Base-by-base conservation (phyloP, 2,329 filamentous ascomycete species). In the Colletotrichum acutatum region DNA sequence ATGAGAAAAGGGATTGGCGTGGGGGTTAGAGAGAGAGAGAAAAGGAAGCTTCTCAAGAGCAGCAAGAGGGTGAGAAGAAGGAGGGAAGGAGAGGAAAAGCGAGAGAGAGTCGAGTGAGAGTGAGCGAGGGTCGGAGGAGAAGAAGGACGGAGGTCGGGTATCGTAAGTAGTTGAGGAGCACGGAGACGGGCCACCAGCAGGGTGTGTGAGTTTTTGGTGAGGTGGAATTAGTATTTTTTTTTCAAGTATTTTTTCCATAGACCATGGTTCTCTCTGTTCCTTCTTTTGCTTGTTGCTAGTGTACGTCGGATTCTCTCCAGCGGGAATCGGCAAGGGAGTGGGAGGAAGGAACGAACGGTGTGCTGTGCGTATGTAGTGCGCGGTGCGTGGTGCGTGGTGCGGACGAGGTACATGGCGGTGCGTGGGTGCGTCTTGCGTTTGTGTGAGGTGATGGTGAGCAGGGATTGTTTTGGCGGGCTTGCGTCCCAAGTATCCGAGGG, bases 81-180 rank as follows among this genome's bases (percentile, higher is more conserved):
- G 66, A 67, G 37, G 60, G 28, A 26, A 34, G 53, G 37, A 30
- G 14, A 49, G 54, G 66, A 54, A 54, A 71, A 52, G 62, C 65
- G 62, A 74, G 70, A 59, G 70, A 59, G 62, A 71, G 71, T 74
- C 59, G 66, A 63, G 58, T 42, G 42, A 67, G 63, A 63, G 58
- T 42, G 42, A 67, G 68, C 54, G 68, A 74, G 60, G 68, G 53
- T 60, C 65, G 73, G 53, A 54, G 64, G 42, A 52, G 58, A 73
- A 69, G 62, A 73, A 54, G 66, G 54, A 64, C 59, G 71, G 66
- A 70, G 53, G 71, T 60, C 66, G 62, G 66, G 54, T 30, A 61
- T 46, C 62, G 71, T 70, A 73, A 71, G 71, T 73, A 74, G 73
- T 74, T 74, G 73, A 74, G 70, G 58, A 53, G 49, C n/a, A 37